A percentile compares a stretch with the other conserved stretches of the same genome.
Conservation (phyloP, 192 early-diverging fungal genomes). For the Entomortierella parvispora region DNA sequence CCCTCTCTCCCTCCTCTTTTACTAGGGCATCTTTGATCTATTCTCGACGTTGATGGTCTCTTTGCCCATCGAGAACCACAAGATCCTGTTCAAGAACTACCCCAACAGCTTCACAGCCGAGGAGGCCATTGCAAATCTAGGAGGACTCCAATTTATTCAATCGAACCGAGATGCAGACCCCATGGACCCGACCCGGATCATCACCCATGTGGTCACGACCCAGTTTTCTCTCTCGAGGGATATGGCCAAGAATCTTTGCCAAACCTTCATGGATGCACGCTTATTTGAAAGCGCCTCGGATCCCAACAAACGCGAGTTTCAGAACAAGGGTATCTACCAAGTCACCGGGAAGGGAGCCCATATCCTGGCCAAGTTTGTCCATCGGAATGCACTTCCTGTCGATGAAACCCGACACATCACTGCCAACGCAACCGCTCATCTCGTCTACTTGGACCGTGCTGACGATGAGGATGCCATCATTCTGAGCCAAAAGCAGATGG, state of each 20-base stretch:
- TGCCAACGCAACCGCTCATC: constrained; percentile 37
- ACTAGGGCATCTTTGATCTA: constrained; percentile 68
- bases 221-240: constrained; percentile 66
- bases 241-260: constrained; percentile 66
- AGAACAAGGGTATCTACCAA: constrained; percentile 59
- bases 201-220: constrained; percentile 64
- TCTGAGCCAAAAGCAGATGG: constrained; percentile 50
- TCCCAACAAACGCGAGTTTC: constrained; percentile 55
- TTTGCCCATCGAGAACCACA: constrained; percentile 60
- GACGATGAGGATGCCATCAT: constrained; percentile 62
- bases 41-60: constrained; percentile 66
- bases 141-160: constrained; percentile 64
- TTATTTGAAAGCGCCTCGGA: constrained; percentile 59
- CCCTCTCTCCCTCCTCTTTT: background rate
- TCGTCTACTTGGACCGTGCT: constrained; percentile 55
- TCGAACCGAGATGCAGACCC: constrained; percentile 59
- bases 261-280: constrained; percentile 63
- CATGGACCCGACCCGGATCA: constrained; percentile 55
- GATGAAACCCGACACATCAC: constrained; percentile 57
- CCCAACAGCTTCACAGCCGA: constrained; percentile 65
- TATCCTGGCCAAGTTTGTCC: constrained; percentile 60
- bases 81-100: constrained; percentile 62
- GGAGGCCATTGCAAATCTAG: constrained; percentile 63
- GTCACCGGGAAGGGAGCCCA: constrained; percentile 63
- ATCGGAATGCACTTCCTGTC: constrained; percentile 44